Evolutionary conservation across 306 rosid species (phyloP), one percentile per base, ranked within the genome.

Genomic region (Carpinus fangiana): DNA sequence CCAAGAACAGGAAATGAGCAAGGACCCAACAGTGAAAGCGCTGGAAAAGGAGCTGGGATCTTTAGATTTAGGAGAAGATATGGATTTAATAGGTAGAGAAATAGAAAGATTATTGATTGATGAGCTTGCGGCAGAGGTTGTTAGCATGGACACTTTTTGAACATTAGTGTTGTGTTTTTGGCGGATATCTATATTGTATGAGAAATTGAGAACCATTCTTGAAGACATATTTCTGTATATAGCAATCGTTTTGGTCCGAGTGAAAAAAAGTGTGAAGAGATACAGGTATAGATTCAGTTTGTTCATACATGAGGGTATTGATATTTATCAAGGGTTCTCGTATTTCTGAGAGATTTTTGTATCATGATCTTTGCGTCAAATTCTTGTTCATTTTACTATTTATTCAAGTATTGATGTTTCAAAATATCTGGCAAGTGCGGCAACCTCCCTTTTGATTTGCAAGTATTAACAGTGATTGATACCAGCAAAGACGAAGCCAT

Each of bases 121-220:
- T 71, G 97, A 91, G 81, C 94, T 96, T 66, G 81, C 76, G 38
- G 73, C 80, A 7, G 97, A 92, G 89, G 67, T 92, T 61, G 79
- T 83, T 86, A 78, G 89, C 76, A 57, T 56, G 72, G 74, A 82
- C 75, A 65, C 54, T 64, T 83, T 80, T 80, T 82, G 75, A 89
- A 54, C 17, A 73, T 13, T 47, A 53, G 28, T 66, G 45, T 73
- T 76, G 70, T 83, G 76, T 55, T 68, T 72, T 79, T 51, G n/a
- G 75, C 52, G 41, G 76, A 73, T 79, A 78, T 78, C 72, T 74
- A 43, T 18, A 67, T 77, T 12, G 48, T 26, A 55, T 46, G 53
- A 43, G 50, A 3, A 5, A 4, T 3, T 41, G 45, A 41, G 45
- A 41, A 41, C 45, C 45, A 41, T 82, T 53, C 47, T 61, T 68